Evolutionary conservation across 345 rosid species (phyloP), one percentile per base, ranked within the genome.

Genomic region (Reutealis trisperma): DNA sequence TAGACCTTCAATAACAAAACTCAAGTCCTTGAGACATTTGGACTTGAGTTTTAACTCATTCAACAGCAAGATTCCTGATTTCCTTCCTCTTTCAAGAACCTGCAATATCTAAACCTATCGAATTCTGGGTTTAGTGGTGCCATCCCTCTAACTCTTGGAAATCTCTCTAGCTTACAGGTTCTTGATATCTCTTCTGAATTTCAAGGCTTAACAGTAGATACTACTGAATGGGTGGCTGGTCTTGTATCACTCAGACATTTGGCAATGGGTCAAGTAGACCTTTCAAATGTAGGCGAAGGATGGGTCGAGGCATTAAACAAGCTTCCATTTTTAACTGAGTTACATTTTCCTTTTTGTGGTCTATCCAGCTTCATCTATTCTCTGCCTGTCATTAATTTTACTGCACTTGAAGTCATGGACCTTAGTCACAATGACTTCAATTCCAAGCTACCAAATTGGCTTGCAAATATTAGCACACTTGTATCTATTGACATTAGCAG

Each of bases 31-130:
- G 54, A 67, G 69, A 54, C 58, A 75, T 55, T 61, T 88, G 27
- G 90, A 86, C 67, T 74, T 86, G 84, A 86, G 86, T 71, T 74
- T 52, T 63, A 84, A 81, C 71, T 67, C 80, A 12, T 81, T 81
- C 45, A 63, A 30, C 32, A 67, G 64, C 21, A 57, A 77, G 47
- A 65, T 88, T 81, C 91, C 87, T 54, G 67, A 77, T 22, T 84
- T 88, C 72, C 84, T 1, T 80, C 84, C 60, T 81, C 81, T 37
- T 66, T 84, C 30, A 60, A 52, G 32, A 78, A 76, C 52, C 59
- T 84, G 63, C 54, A 10, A 47, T 83, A 88, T 75, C 54, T 83
- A 2, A 86, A 83, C 79, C 63, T 86, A 15, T 83, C 89, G 37
- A 68, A 32, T 65, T 74, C 84, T 2, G 87, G 80, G 5, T 86